Conservation (phyloP, 1,139 yeast species). For the Yamadazyma sp. region DNA sequence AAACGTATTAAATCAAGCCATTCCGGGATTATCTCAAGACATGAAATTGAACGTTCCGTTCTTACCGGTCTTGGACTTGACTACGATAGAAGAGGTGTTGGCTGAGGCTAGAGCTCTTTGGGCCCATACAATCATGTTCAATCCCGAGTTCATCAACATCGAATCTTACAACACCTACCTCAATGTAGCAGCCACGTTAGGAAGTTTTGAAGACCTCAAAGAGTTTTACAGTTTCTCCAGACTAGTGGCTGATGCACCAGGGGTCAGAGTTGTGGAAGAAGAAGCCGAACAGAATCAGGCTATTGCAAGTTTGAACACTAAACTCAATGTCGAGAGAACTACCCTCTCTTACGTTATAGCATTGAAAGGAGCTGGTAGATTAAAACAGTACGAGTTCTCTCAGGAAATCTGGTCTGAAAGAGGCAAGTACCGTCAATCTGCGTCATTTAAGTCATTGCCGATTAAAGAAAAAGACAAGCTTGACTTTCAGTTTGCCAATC, state of each 20-base stretch:
- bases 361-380: slow-evolving; percentile 62
- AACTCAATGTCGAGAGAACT: slow-evolving; percentile 41
- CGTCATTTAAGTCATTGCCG: slow-evolving; percentile 40
- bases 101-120: slow-evolving; percentile 82
- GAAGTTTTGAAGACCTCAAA: slow-evolving; percentile 48
- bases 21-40: slow-evolving; percentile 5
- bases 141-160: slow-evolving; percentile 43
- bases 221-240: slow-evolving; percentile 36
- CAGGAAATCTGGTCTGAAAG: slow-evolving; percentile 73
- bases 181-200: slow-evolving; percentile 51
- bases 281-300: slow-evolving; percentile 9
- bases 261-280: slow-evolving; percentile 9
- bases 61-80: slow-evolving; percentile 55
- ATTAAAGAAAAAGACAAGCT: slow-evolving; percentile 40
- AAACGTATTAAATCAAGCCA: slow-evolving; percentile 36
- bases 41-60: slow-evolving; percentile 46
- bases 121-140: slow-evolving; percentile 48
- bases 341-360: slow-evolving; percentile 61
- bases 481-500: slow-evolving; percentile 70
- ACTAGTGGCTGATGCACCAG: slow-evolving; percentile 23
- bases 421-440: slow-evolving; percentile 65
- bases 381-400: slow-evolving; percentile 56
- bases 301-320: slow-evolving; percentile 1
- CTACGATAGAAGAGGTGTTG: slow-evolving; percentile 44
- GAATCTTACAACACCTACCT: slow-evolving; percentile 53